phyloP scores from a whole-genome alignment of 371 early-diverging fungal species.

The Umbelopsis sp. region DNA sequence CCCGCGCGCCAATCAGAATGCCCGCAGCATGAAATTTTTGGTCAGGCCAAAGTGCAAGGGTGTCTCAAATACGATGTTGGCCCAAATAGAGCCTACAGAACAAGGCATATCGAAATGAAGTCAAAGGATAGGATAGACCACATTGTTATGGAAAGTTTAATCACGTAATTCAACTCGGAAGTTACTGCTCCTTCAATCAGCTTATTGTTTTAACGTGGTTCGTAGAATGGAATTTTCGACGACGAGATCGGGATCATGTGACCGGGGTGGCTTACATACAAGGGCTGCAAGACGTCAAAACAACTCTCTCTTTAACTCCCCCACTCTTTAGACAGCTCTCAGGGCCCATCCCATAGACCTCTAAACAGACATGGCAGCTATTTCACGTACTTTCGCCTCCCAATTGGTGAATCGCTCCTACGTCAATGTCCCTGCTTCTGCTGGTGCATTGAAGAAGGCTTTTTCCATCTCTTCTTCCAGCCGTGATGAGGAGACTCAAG shows the following conservation, averaged over 20 bases:
- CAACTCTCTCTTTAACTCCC: constrained; percentile 4
- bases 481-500: constrained; percentile 48
- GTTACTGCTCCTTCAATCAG: too few relatives aligned
- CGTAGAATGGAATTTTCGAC: too few relatives aligned
- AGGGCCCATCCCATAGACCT: constrained; percentile 16
- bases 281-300: constrained; percentile 17
- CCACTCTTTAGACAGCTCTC: constrained; percentile 16
- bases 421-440: constrained; percentile 48
- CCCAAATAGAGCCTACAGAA: background rate
- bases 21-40: background rate
- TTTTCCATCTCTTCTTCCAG: constrained; percentile 35
- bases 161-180: too few relatives aligned
- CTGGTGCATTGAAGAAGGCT: constrained; percentile 46
- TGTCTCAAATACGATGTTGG: background rate
- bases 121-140: background rate
- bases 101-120: background rate
- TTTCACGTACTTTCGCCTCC: constrained; percentile 54
- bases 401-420: constrained; percentile 50
- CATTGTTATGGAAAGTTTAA: too few relatives aligned
- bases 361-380: constrained; percentile 44
- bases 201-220: too few relatives aligned
- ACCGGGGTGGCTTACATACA: constrained; percentile 10
- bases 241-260: background rate
- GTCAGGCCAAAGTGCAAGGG: background rate
- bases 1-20: background rate